A percentile compares a stretch with the other conserved stretches of the same genome.
phyloP scores from a whole-genome alignment of 106 monocot species.

The Dendrobium officinale region DNA sequence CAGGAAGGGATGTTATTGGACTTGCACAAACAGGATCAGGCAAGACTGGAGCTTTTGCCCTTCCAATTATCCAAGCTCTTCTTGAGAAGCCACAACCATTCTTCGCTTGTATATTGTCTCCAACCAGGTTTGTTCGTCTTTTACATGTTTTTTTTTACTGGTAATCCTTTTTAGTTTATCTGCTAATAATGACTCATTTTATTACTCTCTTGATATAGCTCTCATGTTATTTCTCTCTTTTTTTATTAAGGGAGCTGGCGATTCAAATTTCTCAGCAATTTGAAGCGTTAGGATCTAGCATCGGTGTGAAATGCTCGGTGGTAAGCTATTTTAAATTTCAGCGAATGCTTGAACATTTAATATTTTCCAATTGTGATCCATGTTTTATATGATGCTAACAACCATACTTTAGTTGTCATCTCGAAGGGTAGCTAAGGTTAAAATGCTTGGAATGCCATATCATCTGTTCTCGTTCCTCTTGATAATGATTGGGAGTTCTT shows the following conservation, averaged over 20 bases:
- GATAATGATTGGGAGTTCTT: too few relatives aligned
- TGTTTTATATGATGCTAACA: background rate
- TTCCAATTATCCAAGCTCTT: slow-evolving; percentile 89
- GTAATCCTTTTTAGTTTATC: background rate
- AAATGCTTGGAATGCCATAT: background rate
- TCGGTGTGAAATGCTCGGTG: slow-evolving; percentile 62
- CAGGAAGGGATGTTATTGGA: slow-evolving; percentile 89
- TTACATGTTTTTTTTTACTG: background rate
- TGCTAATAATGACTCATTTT: background rate
- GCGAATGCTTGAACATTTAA: too few relatives aligned
- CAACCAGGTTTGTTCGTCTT: slow-evolving; percentile 57
- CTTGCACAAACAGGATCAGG: slow-evolving; percentile 92
- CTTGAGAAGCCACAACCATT: slow-evolving; percentile 61
- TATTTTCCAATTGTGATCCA: background rate
- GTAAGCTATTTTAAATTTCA: slow-evolving; percentile 35
- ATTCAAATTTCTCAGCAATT: slow-evolving; percentile 87
- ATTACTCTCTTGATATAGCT: background rate
- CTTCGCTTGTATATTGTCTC: slow-evolving; percentile 86
- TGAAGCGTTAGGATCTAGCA: slow-evolving; percentile 80
- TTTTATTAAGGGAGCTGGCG: slow-evolving; percentile 65
- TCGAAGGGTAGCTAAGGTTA: background rate
- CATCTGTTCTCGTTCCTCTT: background rate
- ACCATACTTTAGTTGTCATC: background rate
- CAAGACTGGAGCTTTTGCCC: slow-evolving; percentile 92
- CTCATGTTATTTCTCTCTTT: background rate